These are phyloP conservation scores for Beauveria rudraprayagi DNA, from an alignment of 2,329 filamentous ascomycete genomes.

Conservation along the genomic window DNA sequence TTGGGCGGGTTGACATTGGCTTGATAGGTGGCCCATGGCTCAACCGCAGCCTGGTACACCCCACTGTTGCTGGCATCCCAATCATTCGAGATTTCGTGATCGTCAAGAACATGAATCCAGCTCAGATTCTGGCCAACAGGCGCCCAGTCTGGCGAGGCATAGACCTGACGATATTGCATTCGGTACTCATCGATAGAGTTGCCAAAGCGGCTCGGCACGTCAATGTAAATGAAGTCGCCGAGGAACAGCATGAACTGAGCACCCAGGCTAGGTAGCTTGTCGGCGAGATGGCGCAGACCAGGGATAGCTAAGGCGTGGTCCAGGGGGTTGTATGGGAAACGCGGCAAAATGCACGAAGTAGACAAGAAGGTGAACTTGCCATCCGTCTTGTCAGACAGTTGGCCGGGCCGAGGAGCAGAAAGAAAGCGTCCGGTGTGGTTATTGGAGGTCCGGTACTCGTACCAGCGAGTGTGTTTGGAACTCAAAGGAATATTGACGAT, in stretches of 20 bases:
- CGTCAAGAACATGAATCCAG: slow-evolving; percentile 95
- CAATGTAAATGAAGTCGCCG: slow-evolving; percentile 83
- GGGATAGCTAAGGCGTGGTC: slow-evolving; percentile 75
- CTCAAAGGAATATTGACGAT: slow-evolving; percentile 56
- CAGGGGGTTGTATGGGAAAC: slow-evolving; percentile 82
- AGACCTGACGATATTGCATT: slow-evolving; percentile 90
- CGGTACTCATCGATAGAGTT: slow-evolving; percentile 68
- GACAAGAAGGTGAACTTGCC: slow-evolving; percentile 83
- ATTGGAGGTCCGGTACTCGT: slow-evolving; percentile 80
- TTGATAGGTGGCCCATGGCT: slow-evolving; percentile 84
- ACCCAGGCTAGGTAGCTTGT: slow-evolving; percentile 61
- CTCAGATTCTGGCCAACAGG: slow-evolving; percentile 69
- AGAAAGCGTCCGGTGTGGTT: slow-evolving; percentile 78
- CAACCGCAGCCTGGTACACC: slow-evolving; percentile 69
- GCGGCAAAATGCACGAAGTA: slow-evolving; percentile 85
- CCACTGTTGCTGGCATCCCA: slow-evolving; percentile 78
- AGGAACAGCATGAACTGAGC: slow-evolving; percentile 77
- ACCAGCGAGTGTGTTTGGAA: slow-evolving; percentile 62
- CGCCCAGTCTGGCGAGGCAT: slow-evolving; percentile 87
- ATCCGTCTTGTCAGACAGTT: slow-evolving; percentile 48
- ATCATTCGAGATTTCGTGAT: slow-evolving; percentile 94
- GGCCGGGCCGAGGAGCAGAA: slow-evolving; percentile 64
- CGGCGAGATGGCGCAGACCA: slow-evolving; percentile 68
- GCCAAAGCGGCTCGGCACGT: slow-evolving; percentile 77
- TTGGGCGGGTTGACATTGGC: slow-evolving; percentile 72